A percentile compares a stretch with the other conserved stretches of the same genome.
Evolutionary conservation across 192 early-diverging fungal genomes (phyloP).

Genomic region (Jimgerdemannia flammicorona): DNA sequence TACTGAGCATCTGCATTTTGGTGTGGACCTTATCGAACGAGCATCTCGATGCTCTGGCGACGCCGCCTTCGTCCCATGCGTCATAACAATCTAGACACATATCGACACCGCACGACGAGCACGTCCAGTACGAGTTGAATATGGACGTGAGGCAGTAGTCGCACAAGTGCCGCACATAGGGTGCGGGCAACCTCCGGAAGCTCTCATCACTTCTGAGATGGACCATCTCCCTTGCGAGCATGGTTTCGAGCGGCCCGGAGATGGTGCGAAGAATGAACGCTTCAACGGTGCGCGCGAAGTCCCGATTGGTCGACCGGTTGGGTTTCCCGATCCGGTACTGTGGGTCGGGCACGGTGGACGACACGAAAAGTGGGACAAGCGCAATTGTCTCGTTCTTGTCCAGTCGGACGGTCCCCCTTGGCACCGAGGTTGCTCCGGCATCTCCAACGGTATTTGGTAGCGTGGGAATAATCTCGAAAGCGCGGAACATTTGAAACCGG

Average conservation of each 20-base stretch:
- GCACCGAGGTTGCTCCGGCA: too few species aligned
- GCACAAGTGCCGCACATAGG: neutral
- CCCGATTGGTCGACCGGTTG: neutral
- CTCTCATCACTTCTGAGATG: neutral
- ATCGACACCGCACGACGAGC: neutral
- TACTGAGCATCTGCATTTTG: neutral
- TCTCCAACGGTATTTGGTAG: neutral
- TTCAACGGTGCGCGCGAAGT: neutral
- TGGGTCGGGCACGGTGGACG: neutral
- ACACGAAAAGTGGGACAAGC: neutral
- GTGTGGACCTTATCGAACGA: neutral
- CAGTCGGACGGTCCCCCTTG: neutral
- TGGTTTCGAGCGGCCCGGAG: neutral
- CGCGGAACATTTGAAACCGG: neutral
- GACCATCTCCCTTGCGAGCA: neutral
- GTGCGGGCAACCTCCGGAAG: neutral
- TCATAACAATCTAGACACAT: neutral
- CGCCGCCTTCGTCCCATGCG: neutral
- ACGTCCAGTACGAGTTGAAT: neutral
- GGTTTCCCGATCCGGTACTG: neutral
- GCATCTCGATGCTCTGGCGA: neutral
- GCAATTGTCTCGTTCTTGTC: neutral
- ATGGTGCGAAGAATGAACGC: neutral
- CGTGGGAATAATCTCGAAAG: neutral
- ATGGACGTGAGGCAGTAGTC: constrained; percentile 3